Evolutionary conservation across 495 filamentous ascomycete genomes (phyloP), one percentile per base, ranked within the genome.

Genomic region (Acidiella bohemica): DNA sequence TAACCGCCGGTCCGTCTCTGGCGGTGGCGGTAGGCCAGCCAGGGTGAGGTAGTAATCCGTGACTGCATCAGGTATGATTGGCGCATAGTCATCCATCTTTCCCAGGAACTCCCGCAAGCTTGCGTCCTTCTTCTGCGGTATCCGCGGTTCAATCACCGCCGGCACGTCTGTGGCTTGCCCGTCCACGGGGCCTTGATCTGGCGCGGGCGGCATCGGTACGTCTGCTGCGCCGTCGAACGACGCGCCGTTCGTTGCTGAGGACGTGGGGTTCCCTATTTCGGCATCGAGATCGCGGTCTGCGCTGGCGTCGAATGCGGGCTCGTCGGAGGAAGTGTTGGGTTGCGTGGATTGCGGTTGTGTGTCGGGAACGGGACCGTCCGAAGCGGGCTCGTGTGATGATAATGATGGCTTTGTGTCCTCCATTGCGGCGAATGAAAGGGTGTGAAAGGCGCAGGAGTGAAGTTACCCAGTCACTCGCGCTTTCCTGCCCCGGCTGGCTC

Each of bases 61-160:
- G 22, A 97, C 88, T 9, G 90, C 90, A 60, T 97, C 90, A 33
- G 90, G 90, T 48, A 97, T 96, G 49, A 97, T 93, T 13, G 90
- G 90, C 32, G 90, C 86, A 63, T 94, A 95, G 49, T 97, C 90
- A 54, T 97, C 90, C 88, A 96, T 96, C 68, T 88, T 93, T 26
- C 69, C 66, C 8, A 97, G 59, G 54, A 97, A 94, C 54, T 95
- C 86, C 46, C 83, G 81, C 41, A 97, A 65, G 13, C 77, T 86
- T 1, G 78, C 80, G 59, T 97, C 90, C 58, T 96, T 96, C 54
- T 83, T 81, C 18, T 75, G 80, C 0, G 83, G 72, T 47, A 69
- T 61, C 4, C 64, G 58, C n/a, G 68, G 49, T 31, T 62, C 60
- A n/a, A 56, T 34, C 20, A 53, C 34, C 6, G 42, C 38, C 10